Base-by-base conservation (phyloP, 495 filamentous ascomycete species). In the Penicillium paradoxum region DNA sequence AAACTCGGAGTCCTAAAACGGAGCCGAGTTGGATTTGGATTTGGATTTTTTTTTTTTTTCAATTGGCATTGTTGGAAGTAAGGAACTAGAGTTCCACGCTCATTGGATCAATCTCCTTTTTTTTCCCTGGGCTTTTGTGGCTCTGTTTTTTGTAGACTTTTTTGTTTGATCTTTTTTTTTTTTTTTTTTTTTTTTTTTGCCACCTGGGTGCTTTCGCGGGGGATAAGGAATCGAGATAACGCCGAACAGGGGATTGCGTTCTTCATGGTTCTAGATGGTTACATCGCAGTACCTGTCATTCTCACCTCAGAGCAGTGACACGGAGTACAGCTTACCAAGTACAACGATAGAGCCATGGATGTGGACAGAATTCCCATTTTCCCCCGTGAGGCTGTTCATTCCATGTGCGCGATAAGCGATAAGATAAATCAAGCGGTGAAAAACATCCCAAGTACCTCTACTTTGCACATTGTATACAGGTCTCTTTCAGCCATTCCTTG, bases 331-430 rank as follows among this genome's bases (percentile, higher is more conserved):
- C 3, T 27, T 27, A 27, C 24, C 3, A 7, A 27, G 24, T 27
- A 27, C 24, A 27, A 27, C 22, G 18, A 22, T 19, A 2, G 6
- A 24, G n/a, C n/a, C n/a, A n/a, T n/a, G n/a, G n/a, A n/a, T n/a
- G n/a, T n/a, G n/a, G n/a, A n/a, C 38, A 2, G 4, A 14, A 15
- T 37, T 37, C 17, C 2, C 5, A 37, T 11, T 17, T 8, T 6
- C 14, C 17, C 42, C 42, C 30, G 42, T 45, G 42, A 38, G 32
- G 33, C 33, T 38, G 15, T 18, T 25, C 9, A n/a, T 43, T 33
- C 24, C 30, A 42, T 48, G 44, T 36, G 52, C 54, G 55, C 55
- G 58, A 62, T 62, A 62, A 58, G 51, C 58, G 55, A 62, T 62
- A 62, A 62, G 55, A 43, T 6, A 45, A 44, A 45, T 32, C 24